Percentiles rank a stretch among this genome's conserved stretches.
Conservation (phyloP, 192 early-diverging fungal genomes). For the Dispira parvispora region DNA sequence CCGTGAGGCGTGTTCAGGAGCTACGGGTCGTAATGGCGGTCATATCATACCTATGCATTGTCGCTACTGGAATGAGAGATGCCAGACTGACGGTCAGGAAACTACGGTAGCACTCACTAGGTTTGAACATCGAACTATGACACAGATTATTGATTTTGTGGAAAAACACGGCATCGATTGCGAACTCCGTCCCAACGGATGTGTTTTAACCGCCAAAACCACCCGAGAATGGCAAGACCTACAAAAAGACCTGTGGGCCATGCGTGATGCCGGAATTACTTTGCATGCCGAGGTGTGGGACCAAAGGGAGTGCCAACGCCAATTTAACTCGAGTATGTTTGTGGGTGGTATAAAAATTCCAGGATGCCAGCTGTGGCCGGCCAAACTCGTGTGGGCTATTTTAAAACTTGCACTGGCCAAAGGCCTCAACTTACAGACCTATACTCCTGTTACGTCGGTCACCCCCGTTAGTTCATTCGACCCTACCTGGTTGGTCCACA, state of each 20-base stretch:
- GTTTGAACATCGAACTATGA: constrained; percentile 17
- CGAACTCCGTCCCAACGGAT: background rate
- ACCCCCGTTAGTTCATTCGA: background rate
- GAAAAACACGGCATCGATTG: constrained; percentile 4
- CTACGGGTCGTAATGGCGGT: constrained; percentile 35
- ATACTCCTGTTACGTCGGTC: constrained; percentile 13
- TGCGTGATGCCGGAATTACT: background rate
- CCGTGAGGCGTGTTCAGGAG: constrained; percentile 22
- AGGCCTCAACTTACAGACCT: constrained; percentile 11
- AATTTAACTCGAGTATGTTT: background rate
- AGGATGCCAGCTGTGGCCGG: constrained; percentile 6
- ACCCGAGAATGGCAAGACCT: background rate
- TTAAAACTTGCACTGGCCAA: background rate
- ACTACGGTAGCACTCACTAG: constrained; percentile 9
- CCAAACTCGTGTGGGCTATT: constrained; percentile 8
- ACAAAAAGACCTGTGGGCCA: constrained; percentile 1
- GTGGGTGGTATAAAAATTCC: background rate
- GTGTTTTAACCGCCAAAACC: background rate
- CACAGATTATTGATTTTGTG: constrained; percentile 11
- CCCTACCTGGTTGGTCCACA: constrained; percentile 8
- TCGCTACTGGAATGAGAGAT: constrained; percentile 1
- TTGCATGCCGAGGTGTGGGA: constrained; percentile 2
- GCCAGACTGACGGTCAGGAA: background rate
- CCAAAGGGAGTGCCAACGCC: background rate
- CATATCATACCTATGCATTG: constrained; percentile 16